phyloP scores from a whole-genome alignment of 192 early-diverging fungal genomes.

The Coemansia sp. region DNA sequence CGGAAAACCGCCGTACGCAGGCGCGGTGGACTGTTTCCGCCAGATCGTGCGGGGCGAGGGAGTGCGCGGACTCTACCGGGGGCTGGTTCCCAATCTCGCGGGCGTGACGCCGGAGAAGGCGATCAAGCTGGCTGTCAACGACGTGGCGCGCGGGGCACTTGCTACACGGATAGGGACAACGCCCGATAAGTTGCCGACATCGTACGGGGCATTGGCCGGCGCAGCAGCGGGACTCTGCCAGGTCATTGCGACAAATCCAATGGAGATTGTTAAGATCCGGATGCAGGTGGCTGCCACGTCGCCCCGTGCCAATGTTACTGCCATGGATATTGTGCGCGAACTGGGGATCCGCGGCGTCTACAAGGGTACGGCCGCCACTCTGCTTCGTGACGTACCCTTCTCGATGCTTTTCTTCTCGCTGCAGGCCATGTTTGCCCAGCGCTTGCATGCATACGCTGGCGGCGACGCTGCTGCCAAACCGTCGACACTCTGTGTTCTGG shows the following conservation, averaged over 20 bases:
- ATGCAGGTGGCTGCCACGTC: constrained; percentile 73
- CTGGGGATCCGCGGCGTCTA: constrained; percentile 87
- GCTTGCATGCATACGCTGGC: constrained; percentile 27
- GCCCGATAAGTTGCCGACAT: constrained; percentile 55
- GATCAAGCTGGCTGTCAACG: constrained; percentile 60
- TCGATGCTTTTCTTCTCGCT: constrained; percentile 84
- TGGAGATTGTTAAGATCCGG: constrained; percentile 94
- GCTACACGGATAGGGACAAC: constrained; percentile 45
- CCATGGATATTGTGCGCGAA: constrained; percentile 75
- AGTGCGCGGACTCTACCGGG: constrained; percentile 86
- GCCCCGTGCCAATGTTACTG: constrained; percentile 43
- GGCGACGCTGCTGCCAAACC: constrained; percentile 69
- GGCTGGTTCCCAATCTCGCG: constrained; percentile 86
- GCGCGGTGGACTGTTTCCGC: constrained; percentile 74
- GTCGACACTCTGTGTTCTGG: constrained; percentile 74
- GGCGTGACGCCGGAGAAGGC: constrained; percentile 97
- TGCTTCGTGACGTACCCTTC: constrained; percentile 89
- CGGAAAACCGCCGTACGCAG: constrained; percentile 58
- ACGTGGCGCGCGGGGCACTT: constrained; percentile 72
- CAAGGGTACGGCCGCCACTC: constrained; percentile 87
- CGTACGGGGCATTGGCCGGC: constrained; percentile 82
- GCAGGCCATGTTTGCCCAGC: constrained; percentile 53
- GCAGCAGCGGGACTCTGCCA: constrained; percentile 92
- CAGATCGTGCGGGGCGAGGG: constrained; percentile 88
- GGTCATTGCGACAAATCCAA: constrained; percentile 88